Conservation (phyloP, 2,329 filamentous ascomycete genomes). For the Colletotrichum limetticola region DNA sequence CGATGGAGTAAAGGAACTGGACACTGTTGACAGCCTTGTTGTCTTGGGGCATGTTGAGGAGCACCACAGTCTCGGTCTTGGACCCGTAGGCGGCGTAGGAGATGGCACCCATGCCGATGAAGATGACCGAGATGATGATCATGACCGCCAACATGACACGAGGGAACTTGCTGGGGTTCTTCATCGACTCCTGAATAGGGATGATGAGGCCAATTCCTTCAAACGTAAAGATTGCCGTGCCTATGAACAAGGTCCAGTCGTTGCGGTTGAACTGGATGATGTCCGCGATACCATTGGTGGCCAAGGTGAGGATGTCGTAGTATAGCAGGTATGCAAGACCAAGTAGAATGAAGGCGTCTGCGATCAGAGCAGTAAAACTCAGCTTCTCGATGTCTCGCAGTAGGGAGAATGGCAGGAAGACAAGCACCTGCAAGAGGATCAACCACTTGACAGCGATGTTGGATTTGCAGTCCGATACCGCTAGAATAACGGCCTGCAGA, state of each 20-base stretch:
- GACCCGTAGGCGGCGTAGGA: constrained; percentile 97
- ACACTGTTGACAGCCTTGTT: constrained; percentile 95
- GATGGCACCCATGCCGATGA: constrained; percentile 89
- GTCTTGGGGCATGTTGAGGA: constrained; percentile 96
- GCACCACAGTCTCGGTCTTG: constrained; percentile 93
- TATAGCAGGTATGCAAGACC: constrained; percentile 96
- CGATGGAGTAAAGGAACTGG: constrained; percentile 96
- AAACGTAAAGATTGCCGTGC: constrained; percentile 92
- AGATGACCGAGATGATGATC: constrained; percentile 93
- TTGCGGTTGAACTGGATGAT: constrained; percentile 90
- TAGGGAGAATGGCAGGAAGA: constrained; percentile 93
- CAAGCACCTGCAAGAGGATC: constrained; percentile 93
- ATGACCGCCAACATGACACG: constrained; percentile 89
- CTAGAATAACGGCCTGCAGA: constrained; percentile 91
- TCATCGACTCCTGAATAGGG: constrained; percentile 84
- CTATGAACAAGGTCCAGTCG: constrained; percentile 97
- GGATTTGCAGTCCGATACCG: constrained; percentile 87
- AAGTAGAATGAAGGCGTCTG: constrained; percentile 93
- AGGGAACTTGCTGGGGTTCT: constrained; percentile 88
- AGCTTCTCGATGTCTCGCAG: constrained; percentile 98
- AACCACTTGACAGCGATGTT: constrained; percentile 88
- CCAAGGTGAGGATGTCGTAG: constrained; percentile 89
- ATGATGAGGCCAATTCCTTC: constrained; percentile 82
- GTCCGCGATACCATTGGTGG: constrained; percentile 80
- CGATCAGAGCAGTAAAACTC: constrained; percentile 91